phyloP scores from a whole-genome alignment of 768 basidiomycete species.

The Agrocybe chaxingu region DNA sequence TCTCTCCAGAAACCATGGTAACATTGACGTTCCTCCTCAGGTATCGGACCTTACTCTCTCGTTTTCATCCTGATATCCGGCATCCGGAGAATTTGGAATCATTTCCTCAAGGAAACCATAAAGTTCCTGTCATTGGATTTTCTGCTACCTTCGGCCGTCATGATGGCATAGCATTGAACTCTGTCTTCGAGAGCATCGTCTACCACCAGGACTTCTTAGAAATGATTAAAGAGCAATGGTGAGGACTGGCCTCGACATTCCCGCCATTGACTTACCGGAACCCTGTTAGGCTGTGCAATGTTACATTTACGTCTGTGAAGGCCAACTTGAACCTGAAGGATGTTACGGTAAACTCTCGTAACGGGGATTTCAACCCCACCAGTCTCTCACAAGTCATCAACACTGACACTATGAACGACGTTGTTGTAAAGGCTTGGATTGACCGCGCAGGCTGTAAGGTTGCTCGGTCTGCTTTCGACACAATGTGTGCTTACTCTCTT shows the following conservation, averaged over 20 bases:
- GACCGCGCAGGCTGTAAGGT: conserved; percentile 69
- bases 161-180: conserved; percentile 84
- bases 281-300: conserved; percentile 68
- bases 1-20: neutral
- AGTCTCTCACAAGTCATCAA: conserved; percentile 83
- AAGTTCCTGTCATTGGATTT: conserved; percentile 87
- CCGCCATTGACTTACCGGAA: conserved; percentile 14
- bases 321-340: conserved; percentile 66
- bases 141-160: conserved; percentile 94
- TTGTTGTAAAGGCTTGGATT: conserved; percentile 82
- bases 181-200: conserved; percentile 87
- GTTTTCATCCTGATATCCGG: conserved; percentile 69
- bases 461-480: neutral
- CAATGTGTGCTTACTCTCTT: conserved; percentile 4
- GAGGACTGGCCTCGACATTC: conserved; percentile 5
- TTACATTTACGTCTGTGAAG: conserved; percentile 80
- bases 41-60: conserved; percentile 80
- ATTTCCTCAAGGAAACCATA: conserved; percentile 32
- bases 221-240: conserved; percentile 95
- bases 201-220: conserved; percentile 89
- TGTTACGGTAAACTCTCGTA: conserved; percentile 62
- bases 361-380: conserved; percentile 80
- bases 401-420: conserved; percentile 67
- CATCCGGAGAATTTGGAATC: conserved; percentile 46
- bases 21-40: conserved; percentile 25